These are phyloP conservation scores for Spironucleus salmonicida DNA, from an alignment of 208 protist genomes.

Conservation along the genomic window DNA sequence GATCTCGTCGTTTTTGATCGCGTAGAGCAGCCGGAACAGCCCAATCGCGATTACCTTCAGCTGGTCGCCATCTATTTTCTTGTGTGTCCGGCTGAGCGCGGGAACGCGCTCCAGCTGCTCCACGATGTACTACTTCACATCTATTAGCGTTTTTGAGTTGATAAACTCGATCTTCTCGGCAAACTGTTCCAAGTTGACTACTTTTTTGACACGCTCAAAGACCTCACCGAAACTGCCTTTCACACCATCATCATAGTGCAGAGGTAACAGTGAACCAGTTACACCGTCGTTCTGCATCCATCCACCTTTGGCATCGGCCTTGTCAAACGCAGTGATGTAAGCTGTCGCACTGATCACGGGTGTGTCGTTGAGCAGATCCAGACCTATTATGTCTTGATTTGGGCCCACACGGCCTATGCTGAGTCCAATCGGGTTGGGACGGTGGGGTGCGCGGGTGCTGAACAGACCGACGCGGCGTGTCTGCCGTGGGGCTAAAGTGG, in stretches of 20 bases:
- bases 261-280: not conserved
- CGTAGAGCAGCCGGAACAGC: not conserved
- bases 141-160: not conserved
- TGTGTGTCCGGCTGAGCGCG: not conserved
- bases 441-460: conserved; percentile 32
- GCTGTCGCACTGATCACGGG: conserved; percentile 26
- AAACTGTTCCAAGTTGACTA: not conserved
- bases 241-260: not conserved
- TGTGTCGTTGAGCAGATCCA: conserved; percentile 34
- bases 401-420: conserved; percentile 1
- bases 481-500: not conserved
- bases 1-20: not conserved
- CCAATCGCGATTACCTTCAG: not conserved
- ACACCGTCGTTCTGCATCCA: not conserved
- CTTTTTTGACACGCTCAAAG: not conserved
- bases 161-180: not conserved
- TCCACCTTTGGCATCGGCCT: not conserved
- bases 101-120: not conserved
- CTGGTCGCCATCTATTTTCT: not conserved
- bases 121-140: not conserved
- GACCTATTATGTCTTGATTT: not conserved
- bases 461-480: conserved; percentile 21
- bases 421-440: conserved; percentile 32
- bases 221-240: not conserved
- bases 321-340: conserved; percentile 10